phyloP scores from a whole-genome alignment of 495 filamentous ascomycete species.

The Penicillium taxi region DNA sequence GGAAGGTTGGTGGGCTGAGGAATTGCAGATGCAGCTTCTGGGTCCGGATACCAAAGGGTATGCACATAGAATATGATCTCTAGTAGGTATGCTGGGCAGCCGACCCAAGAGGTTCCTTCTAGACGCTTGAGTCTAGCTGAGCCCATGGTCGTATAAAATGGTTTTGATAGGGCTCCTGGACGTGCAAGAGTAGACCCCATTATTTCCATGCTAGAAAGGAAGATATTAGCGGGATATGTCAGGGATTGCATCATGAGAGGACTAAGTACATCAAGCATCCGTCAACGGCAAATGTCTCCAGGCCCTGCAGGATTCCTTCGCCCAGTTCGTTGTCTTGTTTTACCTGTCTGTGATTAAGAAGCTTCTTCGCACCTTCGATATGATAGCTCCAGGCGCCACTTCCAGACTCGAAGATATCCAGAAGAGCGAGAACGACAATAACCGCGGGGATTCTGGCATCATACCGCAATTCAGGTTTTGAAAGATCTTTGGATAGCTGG shows the following conservation, averaged over 20 bases:
- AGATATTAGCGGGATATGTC: constrained; percentile 4
- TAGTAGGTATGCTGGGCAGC: constrained; percentile 41
- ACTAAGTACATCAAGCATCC: constrained; percentile 34
- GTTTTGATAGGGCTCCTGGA: constrained; percentile 36
- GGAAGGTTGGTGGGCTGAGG: constrained; percentile 26
- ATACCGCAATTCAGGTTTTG: constrained; percentile 28
- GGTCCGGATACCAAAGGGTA: constrained; percentile 32
- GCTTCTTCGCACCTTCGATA: constrained; percentile 40
- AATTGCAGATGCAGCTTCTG: constrained; percentile 14
- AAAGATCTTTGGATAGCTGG: constrained; percentile 32
- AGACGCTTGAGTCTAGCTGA: constrained; percentile 36
- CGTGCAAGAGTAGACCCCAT: constrained; percentile 43
- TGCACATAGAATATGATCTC: constrained; percentile 43
- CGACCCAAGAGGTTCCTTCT: constrained; percentile 43
- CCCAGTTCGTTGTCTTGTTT: constrained; percentile 14
- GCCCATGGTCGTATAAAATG: constrained; percentile 38
- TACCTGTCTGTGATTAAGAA: constrained; percentile 28
- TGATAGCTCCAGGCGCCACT: constrained; percentile 42
- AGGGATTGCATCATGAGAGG: neutral
- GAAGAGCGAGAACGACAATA: constrained; percentile 35
- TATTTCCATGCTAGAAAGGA: constrained; percentile 37
- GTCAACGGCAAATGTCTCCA: constrained; percentile 38
- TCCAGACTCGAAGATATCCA: constrained; percentile 40
- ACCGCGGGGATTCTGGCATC: constrained; percentile 36
- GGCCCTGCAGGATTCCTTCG: constrained; percentile 27